Conservation (phyloP, 78 protist genomes). For the Dictyostelium firmibasis region DNA sequence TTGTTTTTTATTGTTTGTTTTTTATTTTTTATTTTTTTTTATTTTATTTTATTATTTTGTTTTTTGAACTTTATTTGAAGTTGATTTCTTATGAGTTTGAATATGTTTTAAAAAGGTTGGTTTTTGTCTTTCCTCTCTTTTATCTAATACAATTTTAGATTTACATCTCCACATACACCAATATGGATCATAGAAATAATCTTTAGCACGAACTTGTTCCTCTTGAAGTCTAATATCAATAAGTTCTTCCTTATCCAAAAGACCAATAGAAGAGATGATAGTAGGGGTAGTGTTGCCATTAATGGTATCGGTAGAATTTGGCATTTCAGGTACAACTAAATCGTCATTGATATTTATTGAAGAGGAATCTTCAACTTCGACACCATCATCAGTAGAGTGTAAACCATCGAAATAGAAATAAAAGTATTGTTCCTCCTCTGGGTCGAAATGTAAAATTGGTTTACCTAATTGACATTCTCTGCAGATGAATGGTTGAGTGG, state of each 20-base stretch:
- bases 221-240: conserved; percentile 19
- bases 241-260: conserved; percentile 32
- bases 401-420: conserved; percentile 64
- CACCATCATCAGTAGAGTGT: not conserved
- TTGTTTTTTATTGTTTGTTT: not conserved
- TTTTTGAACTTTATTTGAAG: not conserved
- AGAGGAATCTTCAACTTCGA: not conserved
- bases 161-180: conserved; percentile 84
- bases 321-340: not conserved
- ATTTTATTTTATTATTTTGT: not conserved
- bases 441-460: conserved; percentile 64
- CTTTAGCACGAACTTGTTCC: conserved; percentile 32
- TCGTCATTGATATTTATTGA: not conserved
- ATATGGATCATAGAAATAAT: conserved; percentile 66
- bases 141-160: conserved; percentile 39
- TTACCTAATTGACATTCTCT: conserved; percentile 60
- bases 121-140: conserved; percentile 74
- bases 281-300: not conserved
- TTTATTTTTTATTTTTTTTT: not conserved
- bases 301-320: not conserved
- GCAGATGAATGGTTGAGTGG: conserved; percentile 15
- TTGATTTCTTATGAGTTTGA: not conserved
- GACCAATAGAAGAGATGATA: conserved; percentile 37
- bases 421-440: conserved; percentile 35
- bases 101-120: not conserved